Conservation (phyloP, 1,284 basidiomycete genomes). For the Chalciporus piperatoides region DNA sequence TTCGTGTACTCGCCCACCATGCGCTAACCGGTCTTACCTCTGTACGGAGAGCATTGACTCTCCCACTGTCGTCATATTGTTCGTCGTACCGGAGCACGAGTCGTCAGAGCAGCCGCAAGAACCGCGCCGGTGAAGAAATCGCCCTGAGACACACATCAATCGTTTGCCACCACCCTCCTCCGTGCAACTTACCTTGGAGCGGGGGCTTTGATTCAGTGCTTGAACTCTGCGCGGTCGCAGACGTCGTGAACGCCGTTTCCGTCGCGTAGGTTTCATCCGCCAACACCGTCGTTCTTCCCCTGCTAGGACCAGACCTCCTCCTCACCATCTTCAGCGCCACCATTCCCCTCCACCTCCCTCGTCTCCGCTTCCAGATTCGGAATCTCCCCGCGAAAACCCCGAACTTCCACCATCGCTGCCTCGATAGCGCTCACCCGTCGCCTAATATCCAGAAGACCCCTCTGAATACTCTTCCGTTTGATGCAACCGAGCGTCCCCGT, state of each 20-base stretch:
- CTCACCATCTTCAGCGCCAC: constrained; percentile 38
- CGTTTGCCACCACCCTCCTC: background rate
- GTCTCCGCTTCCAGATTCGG: constrained; percentile 93
- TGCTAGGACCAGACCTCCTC: constrained; percentile 39
- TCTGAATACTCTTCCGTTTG: constrained; percentile 95
- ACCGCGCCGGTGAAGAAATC: constrained; percentile 98
- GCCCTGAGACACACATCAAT: constrained; percentile 41
- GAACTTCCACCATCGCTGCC: constrained; percentile 74
- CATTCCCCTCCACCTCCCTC: constrained; percentile 60
- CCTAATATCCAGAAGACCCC: constrained; percentile 98
- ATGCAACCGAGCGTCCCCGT: constrained; percentile 84
- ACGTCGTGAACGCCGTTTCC: constrained; percentile 85
- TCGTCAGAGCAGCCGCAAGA: constrained; percentile 85
- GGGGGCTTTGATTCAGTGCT: constrained; percentile 91
- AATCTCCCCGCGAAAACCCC: constrained; percentile 91
- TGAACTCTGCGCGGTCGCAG: constrained; percentile 66
- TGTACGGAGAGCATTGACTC: constrained; percentile 76
- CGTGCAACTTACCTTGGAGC: constrained; percentile 55
- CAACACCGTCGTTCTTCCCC: constrained; percentile 62
- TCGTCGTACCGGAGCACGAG: constrained; percentile 83
- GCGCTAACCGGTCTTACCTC: constrained; percentile 61
- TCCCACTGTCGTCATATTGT: constrained; percentile 51
- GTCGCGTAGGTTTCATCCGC: constrained; percentile 99
- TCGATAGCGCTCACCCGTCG: constrained; percentile 72
- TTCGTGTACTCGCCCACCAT: constrained; percentile 48